Evolutionary conservation across 78 protist species (phyloP).

Genomic region (Dictyostelium purpureum): DNA sequence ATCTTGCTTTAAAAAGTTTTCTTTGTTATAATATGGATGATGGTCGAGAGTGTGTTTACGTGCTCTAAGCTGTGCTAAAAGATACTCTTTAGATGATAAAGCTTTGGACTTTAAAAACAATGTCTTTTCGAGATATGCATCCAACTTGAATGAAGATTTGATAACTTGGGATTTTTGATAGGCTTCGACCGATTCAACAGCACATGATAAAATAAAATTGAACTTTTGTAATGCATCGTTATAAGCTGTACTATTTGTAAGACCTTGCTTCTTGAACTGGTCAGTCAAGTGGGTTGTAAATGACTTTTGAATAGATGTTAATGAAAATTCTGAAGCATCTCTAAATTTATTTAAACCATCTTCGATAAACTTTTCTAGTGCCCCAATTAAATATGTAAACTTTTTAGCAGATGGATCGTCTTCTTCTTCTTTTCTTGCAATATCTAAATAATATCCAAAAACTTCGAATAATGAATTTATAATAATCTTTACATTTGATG

Average conservation of each 20-base stretch:
- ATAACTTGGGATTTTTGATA: slow-evolving; percentile 3
- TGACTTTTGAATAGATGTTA: slow-evolving; percentile 3
- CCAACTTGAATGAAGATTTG: slow-evolving; percentile 6
- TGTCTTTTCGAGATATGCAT: slow-evolving; percentile 39
- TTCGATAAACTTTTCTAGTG: slow-evolving; percentile 28
- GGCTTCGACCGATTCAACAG: slow-evolving; percentile 20
- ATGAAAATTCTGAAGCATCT: slow-evolving; percentile 5
- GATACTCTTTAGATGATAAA: slow-evolving; percentile 30
- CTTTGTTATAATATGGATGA: slow-evolving; percentile 19
- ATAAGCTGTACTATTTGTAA: not conserved
- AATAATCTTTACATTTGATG: slow-evolving; percentile 17
- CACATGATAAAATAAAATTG: slow-evolving; percentile 28
- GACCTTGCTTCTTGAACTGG: not conserved
- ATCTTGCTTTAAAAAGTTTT: not conserved
- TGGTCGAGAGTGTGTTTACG: slow-evolving; percentile 27
- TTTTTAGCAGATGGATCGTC: slow-evolving; percentile 1
- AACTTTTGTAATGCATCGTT: slow-evolving; percentile 44
- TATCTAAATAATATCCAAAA: slow-evolving; percentile 21
- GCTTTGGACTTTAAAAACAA: not conserved
- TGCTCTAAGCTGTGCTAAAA: slow-evolving; percentile 20
- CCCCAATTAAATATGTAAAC: not conserved
- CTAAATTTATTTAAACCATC: slow-evolving; percentile 17
- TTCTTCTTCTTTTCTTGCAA: slow-evolving; percentile 21
- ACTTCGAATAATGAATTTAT: slow-evolving; percentile 9
- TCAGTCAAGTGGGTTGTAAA: slow-evolving; percentile 31